These are phyloP conservation scores for Calycina herbarum DNA, from an alignment of 2,329 filamentous ascomycete genomes.

Conservation along the genomic window DNA sequence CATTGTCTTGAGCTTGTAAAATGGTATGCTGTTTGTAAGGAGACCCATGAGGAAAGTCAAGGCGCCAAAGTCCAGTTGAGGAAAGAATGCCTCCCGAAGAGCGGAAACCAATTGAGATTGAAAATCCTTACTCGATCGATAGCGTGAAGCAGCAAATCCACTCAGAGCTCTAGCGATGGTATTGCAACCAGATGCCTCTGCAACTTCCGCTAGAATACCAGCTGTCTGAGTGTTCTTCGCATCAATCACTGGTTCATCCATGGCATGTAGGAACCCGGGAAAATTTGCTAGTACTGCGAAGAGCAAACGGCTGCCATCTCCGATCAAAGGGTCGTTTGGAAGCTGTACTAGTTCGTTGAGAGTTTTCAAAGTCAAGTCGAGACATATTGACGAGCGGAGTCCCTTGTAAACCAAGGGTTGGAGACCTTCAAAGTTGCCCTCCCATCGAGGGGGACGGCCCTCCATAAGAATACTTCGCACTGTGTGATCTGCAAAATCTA, in stretches of 20 bases:
- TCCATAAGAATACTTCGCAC: slow-evolving; percentile 73
- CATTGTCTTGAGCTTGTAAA: slow-evolving; percentile 94
- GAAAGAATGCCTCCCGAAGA: slow-evolving; percentile 76
- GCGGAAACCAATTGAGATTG: slow-evolving; percentile 71
- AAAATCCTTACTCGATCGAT: slow-evolving; percentile 72
- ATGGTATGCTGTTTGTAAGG: slow-evolving; percentile 82
- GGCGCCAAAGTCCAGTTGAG: slow-evolving; percentile 78
- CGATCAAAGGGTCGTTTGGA: slow-evolving; percentile 77
- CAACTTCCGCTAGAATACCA: slow-evolving; percentile 67
- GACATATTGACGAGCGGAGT: slow-evolving; percentile 78
- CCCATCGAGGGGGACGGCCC: slow-evolving; percentile 82
- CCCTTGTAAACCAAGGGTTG: slow-evolving; percentile 89
- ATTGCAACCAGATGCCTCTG: slow-evolving; percentile 68
- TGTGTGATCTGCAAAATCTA: slow-evolving; percentile 72
- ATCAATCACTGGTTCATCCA: slow-evolving; percentile 65
- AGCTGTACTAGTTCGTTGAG: slow-evolving; percentile 77
- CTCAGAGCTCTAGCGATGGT: slow-evolving; percentile 69
- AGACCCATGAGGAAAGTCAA: slow-evolving; percentile 89
- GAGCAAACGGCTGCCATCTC: slow-evolving; percentile 77
- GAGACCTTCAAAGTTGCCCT: slow-evolving; percentile 82
- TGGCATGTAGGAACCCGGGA: slow-evolving; percentile 76
- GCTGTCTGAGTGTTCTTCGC: slow-evolving; percentile 62
- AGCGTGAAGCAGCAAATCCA: slow-evolving; percentile 67
- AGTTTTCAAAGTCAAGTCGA: slow-evolving; percentile 73
- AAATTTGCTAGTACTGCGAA: slow-evolving; percentile 91